Base-by-base conservation (phyloP, 2,329 filamentous ascomycete species). In the Calonectria pauciramosa region DNA sequence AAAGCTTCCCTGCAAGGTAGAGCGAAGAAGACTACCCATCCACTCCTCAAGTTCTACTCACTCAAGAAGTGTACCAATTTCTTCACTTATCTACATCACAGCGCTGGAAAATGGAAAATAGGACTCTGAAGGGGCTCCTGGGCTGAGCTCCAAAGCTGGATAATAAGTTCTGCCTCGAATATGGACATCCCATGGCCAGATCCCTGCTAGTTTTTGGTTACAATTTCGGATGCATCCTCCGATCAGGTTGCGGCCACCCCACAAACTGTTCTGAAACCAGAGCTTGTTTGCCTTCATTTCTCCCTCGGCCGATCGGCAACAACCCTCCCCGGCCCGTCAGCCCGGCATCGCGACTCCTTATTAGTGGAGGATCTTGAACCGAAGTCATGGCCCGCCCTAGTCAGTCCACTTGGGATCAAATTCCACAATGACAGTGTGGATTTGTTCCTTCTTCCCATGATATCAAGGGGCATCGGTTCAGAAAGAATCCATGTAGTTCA, bases 231-330 rank as follows among this genome's bases (percentile, higher is more conserved):
- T 67, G 68, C 47, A 52, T 71, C 54, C 56, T 72, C 76, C 76
- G 74, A 79, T 68, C 52, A 70, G 69, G 71, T 41, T 74, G 66
- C 56, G 64, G 67, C 56, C 71, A 52, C 76, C 75, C 71, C 78
- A 76, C 79, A 79, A 76, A 73, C 76, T 76, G 76, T 77, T 76
- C 77, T 80, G 80, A 81, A 81, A 81, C 80, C 63, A 71, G 63
- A 77, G 41, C 56, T 70, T 75, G 64, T 71, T 71, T 52, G 67
- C 68, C 72, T 75, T 81, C 74, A 80, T 80, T 77, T 76, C 74
- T 76, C 69, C 63, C 70, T 80, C 68, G 72, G 78, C 73, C 71
- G 75, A 74, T 78, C 68, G 70, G 76, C 75, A 74, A 73, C 69
- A 75, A 73, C 65, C 74, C 63, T 75, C 72, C 80, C 75, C 54